Evolutionary conservation across 176 grass and related monocot genomes (phyloP).

Genomic region (Poa annua): DNA sequence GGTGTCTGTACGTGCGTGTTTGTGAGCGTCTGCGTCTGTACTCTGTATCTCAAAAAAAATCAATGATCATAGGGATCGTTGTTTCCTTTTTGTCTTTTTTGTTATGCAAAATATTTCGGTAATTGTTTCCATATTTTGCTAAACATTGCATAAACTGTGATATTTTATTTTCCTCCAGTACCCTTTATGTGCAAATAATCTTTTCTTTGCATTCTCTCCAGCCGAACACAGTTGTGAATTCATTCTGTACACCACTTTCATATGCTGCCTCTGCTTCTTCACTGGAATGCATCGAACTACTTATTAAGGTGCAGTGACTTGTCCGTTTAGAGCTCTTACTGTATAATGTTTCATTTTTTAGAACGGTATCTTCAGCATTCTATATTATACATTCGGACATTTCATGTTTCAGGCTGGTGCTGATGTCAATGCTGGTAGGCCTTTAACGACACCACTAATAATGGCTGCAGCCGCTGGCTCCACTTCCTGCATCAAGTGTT

Average conservation of each 20-base stretch:
- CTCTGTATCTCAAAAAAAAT: too few relatives aligned
- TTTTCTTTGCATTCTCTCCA: conserved; percentile 1
- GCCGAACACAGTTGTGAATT: not conserved
- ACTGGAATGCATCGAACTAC: conserved; percentile 16
- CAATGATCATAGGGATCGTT: not conserved
- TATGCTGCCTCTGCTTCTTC: not conserved
- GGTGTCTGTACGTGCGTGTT: too few relatives aligned
- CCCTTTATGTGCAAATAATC: not conserved
- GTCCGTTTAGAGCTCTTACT: not conserved
- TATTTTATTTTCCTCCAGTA: not conserved
- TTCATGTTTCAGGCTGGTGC: not conserved
- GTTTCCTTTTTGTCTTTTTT: not conserved
- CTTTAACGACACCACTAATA: too few relatives aligned
- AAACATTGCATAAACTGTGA: not conserved
- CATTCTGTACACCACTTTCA: conserved; percentile 1
- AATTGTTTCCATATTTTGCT: not conserved
- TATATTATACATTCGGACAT: conserved; percentile 16
- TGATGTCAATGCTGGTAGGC: too few relatives aligned
- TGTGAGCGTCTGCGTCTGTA: too few relatives aligned
- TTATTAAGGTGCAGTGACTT: conserved; percentile 31
- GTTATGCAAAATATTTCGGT: not conserved
- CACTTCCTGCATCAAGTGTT: too few relatives aligned
- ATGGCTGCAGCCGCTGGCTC: too few relatives aligned
- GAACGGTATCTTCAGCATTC: conserved; percentile 17
- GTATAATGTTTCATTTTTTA: not conserved